Percentiles rank a stretch among this genome's conserved stretches.
Evolutionary conservation across 371 early-diverging fungal species (phyloP).

Genomic region (Mortierella sp.): DNA sequence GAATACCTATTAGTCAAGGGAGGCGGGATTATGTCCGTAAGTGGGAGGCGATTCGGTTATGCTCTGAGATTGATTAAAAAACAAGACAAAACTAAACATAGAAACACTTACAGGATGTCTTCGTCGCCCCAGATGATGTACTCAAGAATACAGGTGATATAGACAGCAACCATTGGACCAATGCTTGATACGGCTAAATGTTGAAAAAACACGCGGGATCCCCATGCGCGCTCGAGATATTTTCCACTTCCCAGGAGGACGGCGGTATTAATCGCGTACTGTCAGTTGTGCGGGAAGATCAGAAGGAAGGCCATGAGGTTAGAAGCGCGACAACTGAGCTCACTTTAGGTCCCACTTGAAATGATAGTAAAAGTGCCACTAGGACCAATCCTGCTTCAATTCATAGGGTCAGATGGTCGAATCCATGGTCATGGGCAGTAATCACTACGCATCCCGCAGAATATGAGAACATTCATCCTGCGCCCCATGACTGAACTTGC

Average conservation of each 20-base stretch:
- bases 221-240: conserved; percentile 84
- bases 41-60: background rate
- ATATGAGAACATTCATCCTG: background rate
- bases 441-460: no score
- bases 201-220: conserved; percentile 74
- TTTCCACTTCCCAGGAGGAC: conserved; percentile 70
- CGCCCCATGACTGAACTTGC: conserved; percentile 12
- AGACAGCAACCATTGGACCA: conserved; percentile 65
- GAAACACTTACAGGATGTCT: conserved; percentile 64
- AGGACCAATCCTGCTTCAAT: background rate
- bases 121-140: conserved; percentile 69
- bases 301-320: background rate
- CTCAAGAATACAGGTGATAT: conserved; percentile 64
- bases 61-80: conserved; percentile 4
- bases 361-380: background rate
- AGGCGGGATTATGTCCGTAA: background rate
- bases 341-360: background rate
- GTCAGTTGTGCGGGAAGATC: background rate
- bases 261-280: conserved; percentile 61
- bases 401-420: background rate
- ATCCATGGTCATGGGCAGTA: background rate
- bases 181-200: conserved; percentile 66
- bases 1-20: conserved; percentile 51
- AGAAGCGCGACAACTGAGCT: background rate
- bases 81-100: background rate